phyloP scores from a whole-genome alignment of 129 eudicot genomes.

The Helichrysum umbraculigerum region DNA sequence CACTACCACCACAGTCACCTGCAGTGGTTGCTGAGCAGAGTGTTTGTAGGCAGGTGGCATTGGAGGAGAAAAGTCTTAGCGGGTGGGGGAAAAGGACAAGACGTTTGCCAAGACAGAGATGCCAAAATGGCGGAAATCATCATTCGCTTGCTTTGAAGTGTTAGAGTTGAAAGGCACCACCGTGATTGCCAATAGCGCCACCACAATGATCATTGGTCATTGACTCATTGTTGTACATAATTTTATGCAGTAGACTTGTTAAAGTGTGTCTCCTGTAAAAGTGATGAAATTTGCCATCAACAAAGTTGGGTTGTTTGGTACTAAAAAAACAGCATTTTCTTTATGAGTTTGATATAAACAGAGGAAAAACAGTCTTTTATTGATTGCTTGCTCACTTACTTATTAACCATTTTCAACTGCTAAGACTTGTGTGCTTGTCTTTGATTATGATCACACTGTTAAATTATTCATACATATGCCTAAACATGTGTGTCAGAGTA shows the following conservation, averaged over 20 bases:
- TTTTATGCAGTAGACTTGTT: slow-evolving; percentile 9
- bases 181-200: background rate
- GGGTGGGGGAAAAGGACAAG: slow-evolving; percentile 89
- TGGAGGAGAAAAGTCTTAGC: slow-evolving; percentile 45
- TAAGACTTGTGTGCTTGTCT: background rate
- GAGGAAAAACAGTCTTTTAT: slow-evolving; percentile 15
- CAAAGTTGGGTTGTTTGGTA: background rate
- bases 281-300: background rate
- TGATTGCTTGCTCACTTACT: background rate
- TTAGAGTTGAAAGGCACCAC: slow-evolving; percentile 16
- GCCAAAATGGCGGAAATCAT: slow-evolving; percentile 33
- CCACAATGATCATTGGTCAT: background rate
- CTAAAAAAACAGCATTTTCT: background rate
- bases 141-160: slow-evolving; percentile 46
- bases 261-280: background rate
- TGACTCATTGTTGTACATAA: slow-evolving; percentile 35
- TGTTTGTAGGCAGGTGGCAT: slow-evolving; percentile 33
- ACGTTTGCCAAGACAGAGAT: slow-evolving; percentile 74
- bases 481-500: too few relatives aligned
- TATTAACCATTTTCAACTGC: background rate
- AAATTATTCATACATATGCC: background rate
- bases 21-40: slow-evolving; percentile 28
- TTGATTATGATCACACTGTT: background rate
- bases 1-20: slow-evolving; percentile 6
- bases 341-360: background rate